Conservation (phyloP, 2,329 filamentous ascomycete species). For the Alternaria arbusti region DNA sequence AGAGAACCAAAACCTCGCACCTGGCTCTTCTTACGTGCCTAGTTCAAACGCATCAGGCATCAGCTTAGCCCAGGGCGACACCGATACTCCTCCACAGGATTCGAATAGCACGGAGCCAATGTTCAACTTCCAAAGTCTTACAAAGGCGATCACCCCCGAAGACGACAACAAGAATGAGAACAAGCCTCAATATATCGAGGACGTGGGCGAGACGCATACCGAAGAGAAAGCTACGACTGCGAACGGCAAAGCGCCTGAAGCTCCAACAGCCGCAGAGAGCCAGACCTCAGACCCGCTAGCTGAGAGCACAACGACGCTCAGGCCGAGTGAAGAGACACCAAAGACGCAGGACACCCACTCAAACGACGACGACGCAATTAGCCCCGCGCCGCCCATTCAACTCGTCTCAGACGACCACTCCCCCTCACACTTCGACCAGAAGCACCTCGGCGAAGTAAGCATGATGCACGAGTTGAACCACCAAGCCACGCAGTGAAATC, state of each 20-base stretch:
- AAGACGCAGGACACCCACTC: slow-evolving; percentile 2
- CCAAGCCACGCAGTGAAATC: slow-evolving; percentile 39
- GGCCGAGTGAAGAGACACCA: slow-evolving; percentile 20
- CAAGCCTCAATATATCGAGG: slow-evolving; percentile 51
- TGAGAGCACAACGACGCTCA: slow-evolving; percentile 39
- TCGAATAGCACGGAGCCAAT: slow-evolving; percentile 72
- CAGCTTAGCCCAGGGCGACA: slow-evolving; percentile 44
- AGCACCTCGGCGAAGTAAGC: slow-evolving; percentile 43
- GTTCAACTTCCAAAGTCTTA: slow-evolving; percentile 90
- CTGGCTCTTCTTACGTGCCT: slow-evolving; percentile 56
- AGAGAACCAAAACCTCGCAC: slow-evolving; percentile 41
- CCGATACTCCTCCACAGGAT: slow-evolving; percentile 43
- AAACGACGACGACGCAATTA: slow-evolving; percentile 34
- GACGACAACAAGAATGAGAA: slow-evolving; percentile 53
- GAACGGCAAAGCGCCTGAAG: slow-evolving; percentile 5
- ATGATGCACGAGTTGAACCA: slow-evolving; percentile 34
- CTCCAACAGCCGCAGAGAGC: not conserved
- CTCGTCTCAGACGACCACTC: slow-evolving; percentile 22
- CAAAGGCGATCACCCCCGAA: slow-evolving; percentile 78
- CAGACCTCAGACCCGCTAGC: slow-evolving; percentile 23
- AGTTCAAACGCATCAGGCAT: slow-evolving; percentile 62
- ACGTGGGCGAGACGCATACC: slow-evolving; percentile 23
- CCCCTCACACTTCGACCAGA: slow-evolving; percentile 37
- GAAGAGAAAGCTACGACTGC: slow-evolving; percentile 6
- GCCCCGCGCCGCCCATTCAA: slow-evolving; percentile 31